Conservation (phyloP, 805 yeast species). For the Candida glaebosa region DNA sequence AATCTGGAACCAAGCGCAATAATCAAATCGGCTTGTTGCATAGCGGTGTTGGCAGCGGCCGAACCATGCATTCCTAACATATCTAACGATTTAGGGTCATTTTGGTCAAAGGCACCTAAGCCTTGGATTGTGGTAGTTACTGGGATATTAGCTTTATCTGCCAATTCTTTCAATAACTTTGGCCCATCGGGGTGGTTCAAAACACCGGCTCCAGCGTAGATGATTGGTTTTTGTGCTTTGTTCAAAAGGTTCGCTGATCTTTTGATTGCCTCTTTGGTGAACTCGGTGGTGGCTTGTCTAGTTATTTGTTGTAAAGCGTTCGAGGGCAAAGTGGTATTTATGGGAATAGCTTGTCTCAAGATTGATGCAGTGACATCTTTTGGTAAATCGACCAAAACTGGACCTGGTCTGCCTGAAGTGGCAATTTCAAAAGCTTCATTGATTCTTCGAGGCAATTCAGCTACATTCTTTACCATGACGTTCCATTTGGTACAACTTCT, state of each 20-base stretch:
- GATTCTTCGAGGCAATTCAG: constrained; percentile 91
- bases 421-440: constrained; percentile 99
- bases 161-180: constrained; percentile 67
- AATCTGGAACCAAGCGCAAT: constrained; percentile 96
- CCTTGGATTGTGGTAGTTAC: constrained; percentile 96
- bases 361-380: constrained; percentile 96
- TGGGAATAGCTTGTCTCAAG: constrained; percentile 81
- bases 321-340: constrained; percentile 71
- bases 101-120: constrained; percentile 91
- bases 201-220: constrained; percentile 92
- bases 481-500: constrained; percentile 99
- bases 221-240: constrained; percentile 79
- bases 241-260: constrained; percentile 79
- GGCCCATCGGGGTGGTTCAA: constrained; percentile 81
- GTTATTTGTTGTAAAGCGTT: constrained; percentile 69
- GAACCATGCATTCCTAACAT: constrained; percentile 99
- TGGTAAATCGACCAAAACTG: constrained; percentile 95
- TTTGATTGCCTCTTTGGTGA: constrained; percentile 67
- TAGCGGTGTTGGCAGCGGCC: constrained; percentile 91
- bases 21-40: constrained; percentile 90
- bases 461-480: constrained; percentile 94
- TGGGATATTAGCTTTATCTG: constrained; percentile 89
- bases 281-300: constrained; percentile 64
- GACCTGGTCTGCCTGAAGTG: constrained; percentile 95
- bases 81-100: constrained; percentile 84